phyloP scores from a whole-genome alignment of 2,329 filamentous ascomycete genomes.

The Alternaria sp. region DNA sequence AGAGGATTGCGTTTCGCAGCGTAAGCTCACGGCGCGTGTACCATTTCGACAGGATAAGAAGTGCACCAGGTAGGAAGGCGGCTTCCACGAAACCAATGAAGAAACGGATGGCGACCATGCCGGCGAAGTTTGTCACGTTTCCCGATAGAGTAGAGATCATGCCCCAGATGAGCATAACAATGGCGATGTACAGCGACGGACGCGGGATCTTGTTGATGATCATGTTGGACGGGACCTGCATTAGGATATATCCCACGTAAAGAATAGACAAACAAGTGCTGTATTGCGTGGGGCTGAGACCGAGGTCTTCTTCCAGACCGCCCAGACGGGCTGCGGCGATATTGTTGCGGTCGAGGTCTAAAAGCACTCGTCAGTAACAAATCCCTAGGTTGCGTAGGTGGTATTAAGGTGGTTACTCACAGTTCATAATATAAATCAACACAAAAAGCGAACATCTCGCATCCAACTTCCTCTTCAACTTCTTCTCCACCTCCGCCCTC shows the following conservation, averaged over 20 bases:
- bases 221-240: constrained; percentile 53
- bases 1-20: constrained; percentile 48
- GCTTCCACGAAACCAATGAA: constrained; percentile 49
- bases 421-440: constrained; percentile 48
- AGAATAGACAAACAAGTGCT: constrained; percentile 44
- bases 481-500: constrained; percentile 41
- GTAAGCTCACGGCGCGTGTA: constrained; percentile 64
- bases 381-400: not conserved
- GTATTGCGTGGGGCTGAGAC: constrained; percentile 40
- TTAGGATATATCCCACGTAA: constrained; percentile 23
- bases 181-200: constrained; percentile 45
- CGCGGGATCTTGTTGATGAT: constrained; percentile 48
- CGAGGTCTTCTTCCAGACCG: constrained; percentile 41
- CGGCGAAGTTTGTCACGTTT: constrained; percentile 39
- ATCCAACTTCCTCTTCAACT: constrained; percentile 44
- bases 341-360: constrained; percentile 36
- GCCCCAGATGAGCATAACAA: constrained; percentile 50
- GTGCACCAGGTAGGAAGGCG: constrained; percentile 66
- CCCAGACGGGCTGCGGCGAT: constrained; percentile 44
- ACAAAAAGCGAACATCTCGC: constrained; percentile 42
- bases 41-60: constrained; percentile 70
- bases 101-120: constrained; percentile 48
- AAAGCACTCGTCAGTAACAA: not conserved
- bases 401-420: constrained; percentile 7
- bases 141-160: constrained; percentile 48